Evolutionary conservation across 768 basidiomycete species (phyloP), one percentile per base, ranked within the genome.

Genomic region (Phylloporus arenicola): DNA sequence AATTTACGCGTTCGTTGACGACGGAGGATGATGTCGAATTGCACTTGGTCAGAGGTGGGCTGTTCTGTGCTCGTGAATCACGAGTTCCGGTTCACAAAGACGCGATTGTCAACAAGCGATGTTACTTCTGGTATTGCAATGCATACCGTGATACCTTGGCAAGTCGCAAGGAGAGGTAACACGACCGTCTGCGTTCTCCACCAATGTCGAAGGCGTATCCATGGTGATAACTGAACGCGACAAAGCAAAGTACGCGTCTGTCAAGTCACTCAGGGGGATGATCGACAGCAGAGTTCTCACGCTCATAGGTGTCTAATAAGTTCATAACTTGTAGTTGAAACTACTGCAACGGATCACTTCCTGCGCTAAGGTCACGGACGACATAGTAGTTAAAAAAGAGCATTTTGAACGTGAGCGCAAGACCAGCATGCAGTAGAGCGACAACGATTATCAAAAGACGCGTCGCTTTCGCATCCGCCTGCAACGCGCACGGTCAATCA

Each of bases 401-500:
- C 12, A 55, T 52, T 67, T 95, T 93, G 75, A 98, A 88, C 8
- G 85, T 80, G 37, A 98, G 72, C 0, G 92, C 92, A 51, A 97
- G 70, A 2, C 72, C 86, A 2, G 81, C 81, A 59, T 99, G 95
- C 14, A 97, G 69, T 3, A 74, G 72, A 1, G 80, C 85, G 29
- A 96, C 76, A 27, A 83, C 67, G 43, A 96, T 72, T 59, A 96
- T 86, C 22, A 97, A 68, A 6, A 95, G 80, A 19, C 92, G 84
- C 1, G 87, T 84, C 9, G 88, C 81, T 69, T 87, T 95, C 56
- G 86, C 84, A 71, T 92, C 92, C 50, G 89, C 89, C 88, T 92
- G 56, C 2, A 50, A 46, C 17, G 45, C 17, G 25, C 19, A 16
- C 38, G 47, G 27, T 54, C 24, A 53, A 12, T 16, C 34, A 33